These are phyloP conservation scores for Auriculariales sp. DNA, from an alignment of 768 basidiomycete genomes.

Conservation along the genomic window DNA sequence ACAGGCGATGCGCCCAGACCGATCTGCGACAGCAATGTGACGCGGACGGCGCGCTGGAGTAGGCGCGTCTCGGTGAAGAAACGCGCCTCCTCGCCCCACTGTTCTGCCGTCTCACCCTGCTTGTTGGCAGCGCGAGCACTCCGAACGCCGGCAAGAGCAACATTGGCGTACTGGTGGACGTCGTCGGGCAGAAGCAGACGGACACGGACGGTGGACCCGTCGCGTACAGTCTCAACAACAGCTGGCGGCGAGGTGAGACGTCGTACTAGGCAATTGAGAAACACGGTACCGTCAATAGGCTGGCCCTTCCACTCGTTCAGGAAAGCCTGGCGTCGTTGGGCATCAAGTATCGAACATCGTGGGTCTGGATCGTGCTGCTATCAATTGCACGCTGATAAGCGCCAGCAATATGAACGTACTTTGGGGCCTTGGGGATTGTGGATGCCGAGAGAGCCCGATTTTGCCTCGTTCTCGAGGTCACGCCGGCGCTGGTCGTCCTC, in stretches of 20 bases:
- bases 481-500: slow-evolving; percentile 62
- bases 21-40: slow-evolving; percentile 68
- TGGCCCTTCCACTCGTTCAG: slow-evolving; percentile 88
- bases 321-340: slow-evolving; percentile 78
- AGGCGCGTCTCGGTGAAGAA: slow-evolving; percentile 86
- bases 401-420: slow-evolving; percentile 20
- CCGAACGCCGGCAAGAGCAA: slow-evolving; percentile 71
- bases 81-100: slow-evolving; percentile 78
- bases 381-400: slow-evolving; percentile 2
- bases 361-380: slow-evolving; percentile 31
- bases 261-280: slow-evolving; percentile 1
- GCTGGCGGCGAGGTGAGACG: slow-evolving; percentile 27
- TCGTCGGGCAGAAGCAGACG: slow-evolving; percentile 79
- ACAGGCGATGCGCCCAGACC: slow-evolving; percentile 69
- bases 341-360: slow-evolving; percentile 71
- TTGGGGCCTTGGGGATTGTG: slow-evolving; percentile 77
- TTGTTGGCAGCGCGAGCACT: slow-evolving; percentile 55
- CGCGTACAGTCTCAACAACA: slow-evolving; percentile 85
- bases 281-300: slow-evolving; percentile 66
- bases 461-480: slow-evolving; percentile 67
- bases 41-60: slow-evolving; percentile 63
- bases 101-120: slow-evolving; percentile 66
- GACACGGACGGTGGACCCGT: slow-evolving; percentile 80
- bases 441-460: slow-evolving; percentile 56
- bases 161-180: slow-evolving; percentile 81